Evolutionary conservation across 1,284 basidiomycete genomes (phyloP).

Genomic region (Amylostereum areolatum): DNA sequence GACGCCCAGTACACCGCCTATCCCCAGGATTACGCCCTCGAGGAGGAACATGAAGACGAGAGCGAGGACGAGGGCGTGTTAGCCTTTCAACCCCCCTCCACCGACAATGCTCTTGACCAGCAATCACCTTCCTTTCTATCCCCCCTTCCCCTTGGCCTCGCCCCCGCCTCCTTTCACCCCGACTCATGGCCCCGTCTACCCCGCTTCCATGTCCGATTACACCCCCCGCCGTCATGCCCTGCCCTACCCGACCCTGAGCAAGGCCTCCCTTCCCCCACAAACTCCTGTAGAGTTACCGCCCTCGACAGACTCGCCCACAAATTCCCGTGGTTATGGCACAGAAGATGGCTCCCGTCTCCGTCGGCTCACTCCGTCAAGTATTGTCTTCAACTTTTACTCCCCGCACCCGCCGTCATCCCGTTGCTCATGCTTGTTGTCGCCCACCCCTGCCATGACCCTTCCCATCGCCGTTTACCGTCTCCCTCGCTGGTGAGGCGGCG

Average conservation of each 20-base stretch:
- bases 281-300: slow-evolving; percentile 40
- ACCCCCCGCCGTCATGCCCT: slow-evolving; percentile 18
- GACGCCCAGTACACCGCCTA: slow-evolving; percentile 26
- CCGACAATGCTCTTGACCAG: slow-evolving; percentile 42
- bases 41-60: slow-evolving; percentile 59
- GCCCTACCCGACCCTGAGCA: slow-evolving; percentile 31
- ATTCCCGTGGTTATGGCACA: slow-evolving; percentile 26
- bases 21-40: slow-evolving; percentile 28
- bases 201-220: slow-evolving; percentile 34
- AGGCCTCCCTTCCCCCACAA: slow-evolving; percentile 25
- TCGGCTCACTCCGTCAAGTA: slow-evolving; percentile 28
- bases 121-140: slow-evolving; percentile 4
- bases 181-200: slow-evolving; percentile 21
- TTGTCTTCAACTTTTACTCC: slow-evolving; percentile 83
- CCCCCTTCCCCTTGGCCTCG: slow-evolving; percentile 6
- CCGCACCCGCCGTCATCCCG: slow-evolving; percentile 78
- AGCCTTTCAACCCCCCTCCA: slow-evolving; percentile 71
- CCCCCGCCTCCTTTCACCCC: slow-evolving; percentile 12
- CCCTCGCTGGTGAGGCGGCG: slow-evolving; percentile 47
- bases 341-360: slow-evolving; percentile 38
- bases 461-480: slow-evolving; percentile 78
- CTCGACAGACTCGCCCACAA: slow-evolving; percentile 37
- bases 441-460: slow-evolving; percentile 79
- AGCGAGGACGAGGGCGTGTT: slow-evolving; percentile 77
- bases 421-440: slow-evolving; percentile 78